These are phyloP conservation scores for Austroboletus rostrupii DNA, from an alignment of 1,284 basidiomycete species.

Conservation along the genomic window DNA sequence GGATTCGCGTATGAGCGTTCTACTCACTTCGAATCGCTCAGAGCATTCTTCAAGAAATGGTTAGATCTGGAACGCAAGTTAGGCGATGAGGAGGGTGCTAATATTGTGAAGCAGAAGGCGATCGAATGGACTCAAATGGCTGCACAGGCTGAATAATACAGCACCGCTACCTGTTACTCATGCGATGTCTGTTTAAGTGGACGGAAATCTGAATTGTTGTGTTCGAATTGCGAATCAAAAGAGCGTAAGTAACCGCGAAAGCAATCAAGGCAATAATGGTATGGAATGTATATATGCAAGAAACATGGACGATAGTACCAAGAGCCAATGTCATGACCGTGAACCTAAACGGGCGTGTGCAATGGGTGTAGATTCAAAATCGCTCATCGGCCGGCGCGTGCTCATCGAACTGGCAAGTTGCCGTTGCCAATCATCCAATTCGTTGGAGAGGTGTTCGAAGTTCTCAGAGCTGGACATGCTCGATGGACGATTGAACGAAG, in stretches of 20 bases:
- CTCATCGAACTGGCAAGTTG: constrained; percentile 74
- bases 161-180: constrained; percentile 22
- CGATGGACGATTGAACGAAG: constrained; percentile 60
- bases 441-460: constrained; percentile 71
- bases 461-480: constrained; percentile 83
- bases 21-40: constrained; percentile 28
- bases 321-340: constrained; percentile 51
- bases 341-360: constrained; percentile 59
- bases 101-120: constrained; percentile 81
- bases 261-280: constrained; percentile 42
- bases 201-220: constrained; percentile 24
- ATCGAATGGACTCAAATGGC: constrained; percentile 79
- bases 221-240: constrained; percentile 49
- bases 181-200: constrained; percentile 30
- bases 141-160: constrained; percentile 33
- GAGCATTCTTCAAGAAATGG: constrained; percentile 97
- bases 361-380: constrained; percentile 55
- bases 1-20: background rate
- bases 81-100: constrained; percentile 84
- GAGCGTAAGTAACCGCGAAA: constrained; percentile 40
- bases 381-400: constrained; percentile 64
- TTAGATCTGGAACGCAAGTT: constrained; percentile 82
- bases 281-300: constrained; percentile 50
- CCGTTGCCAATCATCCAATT: constrained; percentile 80
- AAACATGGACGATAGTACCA: constrained; percentile 28